A percentile compares a stretch with the other conserved stretches of the same genome.
phyloP scores from a whole-genome alignment of 169 alveolate species.

The Eimeria sp. region DNA sequence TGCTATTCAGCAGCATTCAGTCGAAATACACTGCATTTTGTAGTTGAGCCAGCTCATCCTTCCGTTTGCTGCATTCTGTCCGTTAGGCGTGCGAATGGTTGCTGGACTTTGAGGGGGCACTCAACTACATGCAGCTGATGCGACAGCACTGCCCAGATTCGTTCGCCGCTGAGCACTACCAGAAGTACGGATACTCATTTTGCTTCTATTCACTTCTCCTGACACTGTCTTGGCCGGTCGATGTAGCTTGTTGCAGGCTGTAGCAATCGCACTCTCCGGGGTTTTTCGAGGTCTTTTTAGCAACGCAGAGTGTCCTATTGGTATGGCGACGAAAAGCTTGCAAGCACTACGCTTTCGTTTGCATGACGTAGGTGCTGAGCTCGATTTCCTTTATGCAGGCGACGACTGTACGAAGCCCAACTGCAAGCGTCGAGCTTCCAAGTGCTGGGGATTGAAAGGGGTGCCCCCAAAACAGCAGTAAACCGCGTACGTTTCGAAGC shows the following conservation, averaged over 20 bases:
- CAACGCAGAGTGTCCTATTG: background rate
- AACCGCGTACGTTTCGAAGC: conserved; percentile 58
- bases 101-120: conserved; percentile 82
- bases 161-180: conserved; percentile 47
- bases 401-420: conserved; percentile 76
- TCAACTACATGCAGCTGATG: conserved; percentile 57
- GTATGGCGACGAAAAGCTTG: background rate
- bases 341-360: background rate
- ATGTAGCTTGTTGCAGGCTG: background rate
- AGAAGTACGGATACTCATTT: conserved; percentile 23
- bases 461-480: conserved; percentile 72
- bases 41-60: background rate
- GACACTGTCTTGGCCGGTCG: background rate
- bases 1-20: background rate
- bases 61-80: background rate
- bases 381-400: conserved; percentile 1
- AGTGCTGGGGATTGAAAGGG: conserved; percentile 77
- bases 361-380: background rate
- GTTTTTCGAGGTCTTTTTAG: background rate
- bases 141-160: conserved; percentile 80
- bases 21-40: background rate
- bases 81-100: conserved; percentile 78
- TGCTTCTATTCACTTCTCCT: background rate
- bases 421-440: conserved; percentile 78
- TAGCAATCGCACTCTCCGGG: background rate